Conservation (phyloP, 495 filamentous ascomycete genomes). For the Podospora anserina region DNA sequence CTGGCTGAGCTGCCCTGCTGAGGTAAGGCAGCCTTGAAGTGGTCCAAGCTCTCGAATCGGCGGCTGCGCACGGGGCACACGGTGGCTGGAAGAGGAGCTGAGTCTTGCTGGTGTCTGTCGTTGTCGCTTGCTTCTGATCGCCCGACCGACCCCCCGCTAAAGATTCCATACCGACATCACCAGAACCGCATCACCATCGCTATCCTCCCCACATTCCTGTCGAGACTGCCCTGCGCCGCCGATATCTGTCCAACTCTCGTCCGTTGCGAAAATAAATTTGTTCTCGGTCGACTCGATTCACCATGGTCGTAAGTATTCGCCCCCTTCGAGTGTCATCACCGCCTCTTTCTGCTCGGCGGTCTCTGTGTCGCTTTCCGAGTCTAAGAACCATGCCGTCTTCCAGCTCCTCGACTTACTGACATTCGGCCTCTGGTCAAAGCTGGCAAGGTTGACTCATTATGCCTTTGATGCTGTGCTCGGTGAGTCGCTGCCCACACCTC, state of each 20-base stretch:
- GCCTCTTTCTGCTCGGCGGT: constrained; percentile 8
- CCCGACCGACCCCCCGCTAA: background rate
- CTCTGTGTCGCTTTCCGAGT: constrained; percentile 27
- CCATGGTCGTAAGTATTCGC: constrained; percentile 2
- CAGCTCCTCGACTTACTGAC: constrained; percentile 62
- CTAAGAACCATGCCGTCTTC: constrained; percentile 29
- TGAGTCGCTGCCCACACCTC: constrained; percentile 44
- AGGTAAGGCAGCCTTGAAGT: background rate
- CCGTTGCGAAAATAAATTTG: too few relatives aligned
- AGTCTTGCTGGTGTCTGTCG: background rate
- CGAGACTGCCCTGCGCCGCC: background rate
- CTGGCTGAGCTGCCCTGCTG: background rate
- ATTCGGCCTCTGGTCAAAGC: constrained; percentile 64
- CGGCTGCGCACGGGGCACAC: background rate
- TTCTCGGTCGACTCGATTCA: background rate
- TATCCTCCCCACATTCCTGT: background rate
- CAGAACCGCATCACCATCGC: background rate
- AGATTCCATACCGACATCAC: background rate
- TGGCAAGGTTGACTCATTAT: constrained; percentile 90
- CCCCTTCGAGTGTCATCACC: constrained; percentile 1
- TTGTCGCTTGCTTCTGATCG: background rate
- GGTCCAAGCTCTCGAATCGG: background rate
- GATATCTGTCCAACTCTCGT: background rate
- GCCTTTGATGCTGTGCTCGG: constrained; percentile 93
- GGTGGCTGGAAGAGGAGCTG: background rate